Evolutionary conservation across 306 rosid genomes (phyloP).

Genomic region (Vigna trinervia): DNA sequence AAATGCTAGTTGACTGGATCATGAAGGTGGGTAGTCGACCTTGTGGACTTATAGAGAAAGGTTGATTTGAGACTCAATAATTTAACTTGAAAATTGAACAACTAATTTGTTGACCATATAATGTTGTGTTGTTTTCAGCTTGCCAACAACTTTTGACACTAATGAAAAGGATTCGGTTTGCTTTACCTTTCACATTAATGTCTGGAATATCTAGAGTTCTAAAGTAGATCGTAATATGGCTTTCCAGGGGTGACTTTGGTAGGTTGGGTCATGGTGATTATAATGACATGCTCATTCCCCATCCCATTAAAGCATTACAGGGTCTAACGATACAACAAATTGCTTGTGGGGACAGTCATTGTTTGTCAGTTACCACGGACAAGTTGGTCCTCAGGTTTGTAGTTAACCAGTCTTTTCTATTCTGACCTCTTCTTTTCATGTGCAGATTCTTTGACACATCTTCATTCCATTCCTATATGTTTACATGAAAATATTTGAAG

Average conservation of each 20-base stretch:
- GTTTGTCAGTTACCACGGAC: constrained; percentile 89
- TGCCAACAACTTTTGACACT: neutral
- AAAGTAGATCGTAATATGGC: constrained; percentile 32
- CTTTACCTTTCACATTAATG: constrained; percentile 21
- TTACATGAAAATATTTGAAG: neutral
- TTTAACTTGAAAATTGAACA: neutral
- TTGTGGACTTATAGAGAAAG: neutral
- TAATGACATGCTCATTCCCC: constrained; percentile 86
- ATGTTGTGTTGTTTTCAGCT: neutral
- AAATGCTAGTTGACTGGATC: neutral
- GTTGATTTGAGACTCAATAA: too few species aligned
- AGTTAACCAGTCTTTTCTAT: constrained; percentile 15
- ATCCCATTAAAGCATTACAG: constrained; percentile 78
- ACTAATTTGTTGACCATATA: neutral
- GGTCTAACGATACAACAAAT: constrained; percentile 78
- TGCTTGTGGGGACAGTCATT: constrained; percentile 96
- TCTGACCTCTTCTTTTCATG: neutral
- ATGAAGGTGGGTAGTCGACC: constrained; percentile 4
- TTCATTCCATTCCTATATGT: neutral
- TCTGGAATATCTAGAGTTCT: constrained; percentile 2
- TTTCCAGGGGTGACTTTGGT: constrained; percentile 99
- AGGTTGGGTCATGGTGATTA: constrained; percentile 94
- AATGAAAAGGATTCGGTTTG: constrained; percentile 18
- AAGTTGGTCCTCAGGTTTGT: constrained; percentile 84
- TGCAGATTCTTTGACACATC: neutral